Evolutionary conservation across 305 asterid genomes (phyloP), one percentile per base, ranked within the genome.

Genomic region (Rubia balearica): DNA sequence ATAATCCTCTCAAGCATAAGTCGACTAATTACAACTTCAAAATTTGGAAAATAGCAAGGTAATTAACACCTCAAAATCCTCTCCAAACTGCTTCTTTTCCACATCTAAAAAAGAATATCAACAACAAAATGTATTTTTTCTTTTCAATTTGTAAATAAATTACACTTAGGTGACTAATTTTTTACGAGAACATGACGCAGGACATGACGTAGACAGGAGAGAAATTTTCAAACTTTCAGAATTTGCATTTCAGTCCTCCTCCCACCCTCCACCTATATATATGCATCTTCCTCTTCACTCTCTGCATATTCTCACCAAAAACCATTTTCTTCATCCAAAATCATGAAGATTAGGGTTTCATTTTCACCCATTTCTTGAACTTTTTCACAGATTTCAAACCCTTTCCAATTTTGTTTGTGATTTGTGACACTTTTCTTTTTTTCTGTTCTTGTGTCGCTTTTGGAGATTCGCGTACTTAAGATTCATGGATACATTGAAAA

Each of bases 221-320:
- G 56, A 49, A 19, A n/a, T n/a, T n/a, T n/a, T n/a, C n/a, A 12
- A 74, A 73, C 77, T 42, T 83, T 84, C 86, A 86, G 73, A 51
- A 79, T 75, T 5, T 56, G 30, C 61, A 56, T 0, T 56, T 7
- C 6, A 19, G 61, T 8, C 61, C 30, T 21, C 12, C 61, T 55
- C 61, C 19, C 30, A 65, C 27, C 77, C 83, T 81, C 93, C 96
- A 88, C 89, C n/a, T n/a, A 85, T 61, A 81, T 67, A 79, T n/a
- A 73, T 79, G 85, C 82, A 82, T 84, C 90, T 83, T 77, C 68
- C 73, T 73, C 60, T 69, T 72, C 68, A 73, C 43, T 72, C 64
- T 72, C 66, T 36, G 62, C 75, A 66, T n/a, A 65, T 65, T 46
- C 72, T 59, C 70, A 65, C 69, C 74, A 57, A 71, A 24, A 11